Conservation (phyloP, 805 yeast genomes). For the Clavispora fructus region DNA sequence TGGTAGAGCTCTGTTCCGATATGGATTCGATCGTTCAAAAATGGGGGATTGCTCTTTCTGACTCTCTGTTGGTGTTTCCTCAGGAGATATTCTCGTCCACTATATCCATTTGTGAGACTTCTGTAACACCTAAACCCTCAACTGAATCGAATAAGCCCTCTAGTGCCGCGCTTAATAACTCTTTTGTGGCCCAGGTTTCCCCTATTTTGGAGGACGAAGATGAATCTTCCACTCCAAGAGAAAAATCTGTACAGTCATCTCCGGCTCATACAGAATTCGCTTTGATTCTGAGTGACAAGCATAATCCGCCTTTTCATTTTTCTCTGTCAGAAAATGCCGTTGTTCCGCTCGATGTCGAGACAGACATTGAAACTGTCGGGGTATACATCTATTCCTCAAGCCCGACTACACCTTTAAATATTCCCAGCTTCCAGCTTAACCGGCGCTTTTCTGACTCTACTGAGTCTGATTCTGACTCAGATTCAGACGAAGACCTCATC, state of each 20-base stretch:
- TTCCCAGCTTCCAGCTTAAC: not conserved
- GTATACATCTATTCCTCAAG: not conserved
- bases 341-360: not conserved
- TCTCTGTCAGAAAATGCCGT: not conserved
- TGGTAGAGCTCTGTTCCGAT: conserved; percentile 14
- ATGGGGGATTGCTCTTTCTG: conserved; percentile 41
- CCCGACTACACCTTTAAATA: not conserved
- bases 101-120: conserved; percentile 10
- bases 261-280: no score
- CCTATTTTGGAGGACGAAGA: not conserved
- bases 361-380: not conserved
- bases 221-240: not conserved
- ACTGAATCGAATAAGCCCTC: not conserved
- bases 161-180: not conserved
- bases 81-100: conserved; percentile 33
- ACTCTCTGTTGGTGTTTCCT: conserved; percentile 27
- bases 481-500: conserved; percentile 18
- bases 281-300: no score
- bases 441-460: not conserved
- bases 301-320: not conserved
- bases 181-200: not conserved
- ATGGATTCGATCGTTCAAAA: conserved; percentile 33
- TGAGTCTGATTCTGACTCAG: conserved; percentile 7
- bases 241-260: not conserved
- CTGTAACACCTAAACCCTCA: not conserved